Percentiles rank a stretch among this genome's conserved stretches.
These are phyloP conservation scores for Elasticomyces elasticus DNA, from an alignment of 495 filamentous ascomycete genomes.

Conservation along the genomic window DNA sequence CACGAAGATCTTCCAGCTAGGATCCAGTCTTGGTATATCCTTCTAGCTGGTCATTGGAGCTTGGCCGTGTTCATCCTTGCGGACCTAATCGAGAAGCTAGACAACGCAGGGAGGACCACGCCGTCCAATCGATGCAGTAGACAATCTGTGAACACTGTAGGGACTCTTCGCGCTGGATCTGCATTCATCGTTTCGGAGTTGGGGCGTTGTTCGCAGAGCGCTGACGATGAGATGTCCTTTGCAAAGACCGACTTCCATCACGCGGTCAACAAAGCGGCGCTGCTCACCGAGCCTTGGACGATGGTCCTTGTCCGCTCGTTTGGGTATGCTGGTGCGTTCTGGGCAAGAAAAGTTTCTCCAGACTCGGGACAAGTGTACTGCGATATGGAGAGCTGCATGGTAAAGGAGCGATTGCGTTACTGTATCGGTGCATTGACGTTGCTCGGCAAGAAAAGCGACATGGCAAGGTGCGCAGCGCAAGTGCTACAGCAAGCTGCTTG, in stretches of 20 bases:
- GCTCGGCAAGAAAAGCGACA: conserved; percentile 39
- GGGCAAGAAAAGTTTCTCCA: conserved; percentile 18
- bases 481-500: background rate
- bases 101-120: conserved; percentile 24
- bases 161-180: conserved; percentile 29
- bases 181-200: conserved; percentile 33
- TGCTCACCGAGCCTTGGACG: conserved; percentile 41
- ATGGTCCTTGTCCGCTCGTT: conserved; percentile 37
- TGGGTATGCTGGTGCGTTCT: conserved; percentile 33
- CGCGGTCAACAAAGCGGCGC: conserved; percentile 33
- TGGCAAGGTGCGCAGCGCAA: conserved; percentile 27
- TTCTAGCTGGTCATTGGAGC: conserved; percentile 41
- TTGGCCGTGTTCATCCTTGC: conserved; percentile 38
- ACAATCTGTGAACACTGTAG: conserved; percentile 22
- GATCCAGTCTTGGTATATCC: conserved; percentile 42
- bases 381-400: background rate
- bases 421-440: conserved; percentile 36
- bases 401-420: conserved; percentile 24
- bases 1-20: conserved; percentile 35
- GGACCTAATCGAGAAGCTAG: conserved; percentile 37
- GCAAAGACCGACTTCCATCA: conserved; percentile 27
- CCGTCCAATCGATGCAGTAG: conserved; percentile 27
- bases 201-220: conserved; percentile 28
- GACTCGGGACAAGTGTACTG: background rate
- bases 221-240: conserved; percentile 13